phyloP scores from a whole-genome alignment of 805 yeast genomes.

The Grigorovia humatica region DNA sequence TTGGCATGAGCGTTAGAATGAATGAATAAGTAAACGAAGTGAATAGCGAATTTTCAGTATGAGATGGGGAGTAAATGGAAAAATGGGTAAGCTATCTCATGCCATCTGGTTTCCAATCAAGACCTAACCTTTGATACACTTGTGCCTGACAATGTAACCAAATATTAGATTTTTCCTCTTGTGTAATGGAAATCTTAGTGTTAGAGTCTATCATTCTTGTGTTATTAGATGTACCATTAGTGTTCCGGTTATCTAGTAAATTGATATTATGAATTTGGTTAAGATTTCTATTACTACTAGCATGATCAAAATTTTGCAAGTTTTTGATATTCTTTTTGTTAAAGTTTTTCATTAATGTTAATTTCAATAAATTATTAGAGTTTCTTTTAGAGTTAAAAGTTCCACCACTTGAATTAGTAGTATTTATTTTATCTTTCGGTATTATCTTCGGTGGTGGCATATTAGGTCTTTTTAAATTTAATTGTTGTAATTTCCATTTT shows the following conservation, averaged over 20 bases:
- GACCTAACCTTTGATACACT: slow-evolving; percentile 48
- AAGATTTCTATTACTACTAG: not conserved
- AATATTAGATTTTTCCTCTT: slow-evolving; percentile 45
- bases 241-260: not conserved
- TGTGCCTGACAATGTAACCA: slow-evolving; percentile 58
- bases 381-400: not conserved
- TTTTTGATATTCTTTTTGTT: not conserved
- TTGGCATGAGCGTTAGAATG: not conserved
- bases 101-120: slow-evolving; percentile 47
- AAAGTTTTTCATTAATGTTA: slow-evolving; percentile 26
- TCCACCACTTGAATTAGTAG: not conserved
- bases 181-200: slow-evolving; percentile 29
- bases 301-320: not conserved
- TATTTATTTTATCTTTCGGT: slow-evolving; percentile 6
- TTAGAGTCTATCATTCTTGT: not conserved
- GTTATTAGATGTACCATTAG: not conserved
- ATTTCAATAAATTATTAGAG: slow-evolving; percentile 19
- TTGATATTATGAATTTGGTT: not conserved
- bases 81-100: not conserved
- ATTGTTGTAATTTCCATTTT: slow-evolving; percentile 27
- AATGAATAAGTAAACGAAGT: not conserved
- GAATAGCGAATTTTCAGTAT: too few relatives aligned
- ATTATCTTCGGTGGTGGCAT: slow-evolving; percentile 29
- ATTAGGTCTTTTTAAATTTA: slow-evolving; percentile 14
- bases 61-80: not conserved